phyloP scores from a whole-genome alignment of 1,139 yeast species.

The Blastobotrys apis region DNA sequence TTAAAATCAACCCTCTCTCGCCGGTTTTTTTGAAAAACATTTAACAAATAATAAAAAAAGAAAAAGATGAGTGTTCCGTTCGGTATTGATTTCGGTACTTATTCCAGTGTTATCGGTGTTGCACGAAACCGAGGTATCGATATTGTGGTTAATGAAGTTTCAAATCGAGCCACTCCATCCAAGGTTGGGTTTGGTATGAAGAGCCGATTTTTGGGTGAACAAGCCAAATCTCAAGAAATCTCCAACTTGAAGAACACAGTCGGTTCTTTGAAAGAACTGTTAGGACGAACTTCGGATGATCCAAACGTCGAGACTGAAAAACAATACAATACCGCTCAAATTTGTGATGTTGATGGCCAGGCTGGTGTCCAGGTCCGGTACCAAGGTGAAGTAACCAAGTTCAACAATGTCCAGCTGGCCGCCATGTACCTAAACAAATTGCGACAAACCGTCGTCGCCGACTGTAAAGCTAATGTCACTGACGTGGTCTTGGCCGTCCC shows the following conservation, averaged over 20 bases:
- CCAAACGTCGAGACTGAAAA: slow-evolving; percentile 76
- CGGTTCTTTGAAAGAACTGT: slow-evolving; percentile 85
- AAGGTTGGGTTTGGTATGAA: slow-evolving; percentile 88
- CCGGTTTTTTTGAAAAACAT: slow-evolving; percentile 10
- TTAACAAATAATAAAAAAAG: slow-evolving; percentile 3
- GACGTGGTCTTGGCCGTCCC: slow-evolving; percentile 97
- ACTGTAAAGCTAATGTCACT: slow-evolving; percentile 64
- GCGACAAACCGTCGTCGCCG: slow-evolving; percentile 73
- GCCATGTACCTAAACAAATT: slow-evolving; percentile 95
- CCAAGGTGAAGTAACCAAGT: slow-evolving; percentile 72
- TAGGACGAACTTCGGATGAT: slow-evolving; percentile 72
- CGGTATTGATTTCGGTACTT: slow-evolving; percentile 97
- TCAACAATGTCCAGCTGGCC: slow-evolving; percentile 82
- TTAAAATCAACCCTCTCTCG: too few relatives aligned
- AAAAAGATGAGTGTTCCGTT: slow-evolving; percentile 76
- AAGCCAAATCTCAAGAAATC: slow-evolving; percentile 93
- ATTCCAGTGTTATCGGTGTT: slow-evolving; percentile 88
- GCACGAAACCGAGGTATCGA: slow-evolving; percentile 99
- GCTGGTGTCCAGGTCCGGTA: slow-evolving; percentile 83
- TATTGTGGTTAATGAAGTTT: slow-evolving; percentile 95
- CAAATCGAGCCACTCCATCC: slow-evolving; percentile 94
- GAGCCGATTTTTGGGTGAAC: slow-evolving; percentile 90
- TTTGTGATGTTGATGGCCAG: slow-evolving; percentile 67
- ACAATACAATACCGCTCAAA: slow-evolving; percentile 49
- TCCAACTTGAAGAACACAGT: slow-evolving; percentile 95